Base-by-base conservation (phyloP, 352 stramenopile genomes). In the Saprolegnia diclina region DNA sequence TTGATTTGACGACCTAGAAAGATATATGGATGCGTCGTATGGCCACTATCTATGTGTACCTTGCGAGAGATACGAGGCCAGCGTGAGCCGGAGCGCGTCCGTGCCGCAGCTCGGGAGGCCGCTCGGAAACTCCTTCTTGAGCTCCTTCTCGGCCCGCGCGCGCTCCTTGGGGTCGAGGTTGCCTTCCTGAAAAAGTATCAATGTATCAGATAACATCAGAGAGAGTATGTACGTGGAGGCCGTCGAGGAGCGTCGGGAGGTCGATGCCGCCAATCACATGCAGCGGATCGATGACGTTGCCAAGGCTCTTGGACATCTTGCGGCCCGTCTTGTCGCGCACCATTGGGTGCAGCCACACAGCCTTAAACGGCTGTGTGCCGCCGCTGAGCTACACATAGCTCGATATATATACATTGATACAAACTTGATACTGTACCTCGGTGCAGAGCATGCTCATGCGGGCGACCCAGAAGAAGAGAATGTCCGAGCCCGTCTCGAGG, bases 391-490 rank as follows among this genome's bases (percentile, higher is more conserved):
- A 35, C 29, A 35, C 5, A 35, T 35, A 98, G 88, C 62, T 95
- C 94, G 80, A 99, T 90, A 61, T 93, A 95, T 24, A 94, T 83
- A 2, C 46, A 2, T 54, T 54, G 46, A 29, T 54, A 54, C n/a
- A 54, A 54, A 54, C n/a, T 29, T 29, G n/a, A 22, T 54, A 54
- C n/a, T n/a, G n/a, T n/a, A n/a, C 46, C 46, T 59, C 52, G 13
- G 52, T 59, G 52, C 52, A 59, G 24, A 59, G 35, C 89, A 97
- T 97, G 16, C 87, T 88, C 96, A 99, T 99, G 69, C 97, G 91
- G 35, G 96, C 97, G 48, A 99, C 97, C 98, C 98, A 99, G 79
- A 99, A 99, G 81, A 99, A 99, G 19, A 99, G 74, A 78, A 99
- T 99, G 79, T 99, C 98, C 73, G 98, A 98, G 13, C 97, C 98